A percentile compares a stretch with the other conserved stretches of the same genome.
Evolutionary conservation across 352 stramenopile genomes (phyloP).

Genomic region (Achlya hypogyna): DNA sequence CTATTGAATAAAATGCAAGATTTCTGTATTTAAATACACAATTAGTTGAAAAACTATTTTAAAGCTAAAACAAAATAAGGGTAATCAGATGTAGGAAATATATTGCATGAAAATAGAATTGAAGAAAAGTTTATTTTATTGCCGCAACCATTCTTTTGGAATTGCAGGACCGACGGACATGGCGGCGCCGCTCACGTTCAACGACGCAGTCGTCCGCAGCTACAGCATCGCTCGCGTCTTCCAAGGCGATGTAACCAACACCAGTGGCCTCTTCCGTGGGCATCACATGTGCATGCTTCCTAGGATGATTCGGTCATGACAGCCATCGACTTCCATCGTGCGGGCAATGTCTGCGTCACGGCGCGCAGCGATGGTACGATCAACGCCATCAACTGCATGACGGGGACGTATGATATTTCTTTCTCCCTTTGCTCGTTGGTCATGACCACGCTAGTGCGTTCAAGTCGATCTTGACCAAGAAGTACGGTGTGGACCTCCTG

Average conservation of each 20-base stretch:
- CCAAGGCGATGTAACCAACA: slow-evolving; percentile 33
- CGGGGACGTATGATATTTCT: slow-evolving; percentile 46
- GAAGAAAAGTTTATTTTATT: neutral
- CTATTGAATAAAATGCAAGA: too few species aligned
- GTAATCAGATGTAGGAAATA: neutral
- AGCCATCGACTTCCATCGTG: slow-evolving; percentile 70
- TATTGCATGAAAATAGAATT: neutral
- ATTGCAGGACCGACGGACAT: neutral
- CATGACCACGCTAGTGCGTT: slow-evolving; percentile 33
- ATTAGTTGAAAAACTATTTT: neutral
- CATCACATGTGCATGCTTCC: neutral
- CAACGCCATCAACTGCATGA: slow-evolving; percentile 74
- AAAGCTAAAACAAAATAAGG: neutral
- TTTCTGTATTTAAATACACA: neutral
- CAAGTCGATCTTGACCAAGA: slow-evolving; percentile 81
- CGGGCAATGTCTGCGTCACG: slow-evolving; percentile 65
- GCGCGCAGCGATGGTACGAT: slow-evolving; percentile 70
- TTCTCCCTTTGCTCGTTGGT: neutral
- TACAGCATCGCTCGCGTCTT: slow-evolving; percentile 68
- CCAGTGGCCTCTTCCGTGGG: neutral
- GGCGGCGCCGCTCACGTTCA: slow-evolving; percentile 24
- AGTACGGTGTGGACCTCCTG: slow-evolving; percentile 71
- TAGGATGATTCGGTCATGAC: slow-evolving; percentile 44
- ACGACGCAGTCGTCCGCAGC: slow-evolving; percentile 45
- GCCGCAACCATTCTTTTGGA: neutral